phyloP scores from a whole-genome alignment of 2,329 filamentous ascomycete species.

The Fusarium floridanum region DNA sequence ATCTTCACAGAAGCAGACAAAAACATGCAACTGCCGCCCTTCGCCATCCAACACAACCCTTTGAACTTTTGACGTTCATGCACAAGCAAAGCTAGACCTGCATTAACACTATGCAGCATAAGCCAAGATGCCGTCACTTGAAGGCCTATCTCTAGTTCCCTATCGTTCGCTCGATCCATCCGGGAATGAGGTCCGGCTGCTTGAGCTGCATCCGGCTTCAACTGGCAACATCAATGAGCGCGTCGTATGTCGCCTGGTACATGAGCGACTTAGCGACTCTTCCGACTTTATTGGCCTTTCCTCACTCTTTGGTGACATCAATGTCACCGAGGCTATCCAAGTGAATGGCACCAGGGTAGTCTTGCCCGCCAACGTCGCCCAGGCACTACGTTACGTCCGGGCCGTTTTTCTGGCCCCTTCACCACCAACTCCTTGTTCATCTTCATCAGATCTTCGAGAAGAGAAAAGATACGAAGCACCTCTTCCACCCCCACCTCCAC shows the following conservation, averaged over 20 bases:
- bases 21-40: not conserved
- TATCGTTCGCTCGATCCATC: slow-evolving; percentile 35
- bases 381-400: slow-evolving; percentile 40
- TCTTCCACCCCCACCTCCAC: slow-evolving; percentile 21
- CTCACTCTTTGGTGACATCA: slow-evolving; percentile 38
- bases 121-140: slow-evolving; percentile 30
- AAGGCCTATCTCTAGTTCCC: slow-evolving; percentile 37
- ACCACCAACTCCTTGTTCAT: slow-evolving; percentile 11
- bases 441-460: slow-evolving; percentile 25
- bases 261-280: slow-evolving; percentile 31
- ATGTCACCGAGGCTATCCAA: slow-evolving; percentile 32
- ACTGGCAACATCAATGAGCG: slow-evolving; percentile 37
- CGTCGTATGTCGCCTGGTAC: slow-evolving; percentile 38
- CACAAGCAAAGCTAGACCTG: slow-evolving; percentile 1
- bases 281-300: slow-evolving; percentile 42
- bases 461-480: slow-evolving; percentile 1
- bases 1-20: not conserved
- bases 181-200: slow-evolving; percentile 33
- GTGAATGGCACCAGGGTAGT: slow-evolving; percentile 32
- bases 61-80: not conserved
- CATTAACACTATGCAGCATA: slow-evolving; percentile 20
- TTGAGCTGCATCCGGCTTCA: slow-evolving; percentile 38
- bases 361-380: slow-evolving; percentile 32
- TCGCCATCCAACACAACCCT: not conserved
- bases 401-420: slow-evolving; percentile 37